Percentiles rank a stretch among this genome's conserved stretches.
phyloP scores from a whole-genome alignment of 805 yeast species.

The Myxozyma monticola region DNA sequence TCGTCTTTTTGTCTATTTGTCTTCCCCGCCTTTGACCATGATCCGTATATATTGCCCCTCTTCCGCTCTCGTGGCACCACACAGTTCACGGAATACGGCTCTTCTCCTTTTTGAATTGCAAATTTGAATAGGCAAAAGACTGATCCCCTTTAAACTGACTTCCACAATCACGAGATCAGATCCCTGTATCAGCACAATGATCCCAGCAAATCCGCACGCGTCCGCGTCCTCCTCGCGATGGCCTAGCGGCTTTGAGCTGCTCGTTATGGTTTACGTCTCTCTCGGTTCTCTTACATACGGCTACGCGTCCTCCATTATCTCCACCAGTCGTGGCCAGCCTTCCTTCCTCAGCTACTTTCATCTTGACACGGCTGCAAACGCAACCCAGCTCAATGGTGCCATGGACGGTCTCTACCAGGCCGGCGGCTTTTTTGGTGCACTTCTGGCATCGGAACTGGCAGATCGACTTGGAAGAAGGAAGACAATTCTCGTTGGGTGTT shows the following conservation, averaged over 20 bases:
- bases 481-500: conserved; percentile 10
- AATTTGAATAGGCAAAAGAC: too few relatives aligned
- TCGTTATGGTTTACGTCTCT: conserved; percentile 14
- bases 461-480: conserved; percentile 14
- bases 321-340: conserved; percentile 20
- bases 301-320: conserved; percentile 12
- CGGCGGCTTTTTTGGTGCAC: conserved; percentile 20
- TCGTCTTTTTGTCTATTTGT: too few relatives aligned
- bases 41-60: too few relatives aligned
- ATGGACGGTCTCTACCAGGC: conserved; percentile 18
- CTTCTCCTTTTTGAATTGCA: too few relatives aligned
- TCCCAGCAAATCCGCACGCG: too few relatives aligned
- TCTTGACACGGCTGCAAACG: conserved; percentile 11
- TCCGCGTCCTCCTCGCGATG: too few relatives aligned
- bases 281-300: conserved; percentile 16
- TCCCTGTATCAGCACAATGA: too few relatives aligned
- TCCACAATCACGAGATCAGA: too few relatives aligned
- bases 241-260: conserved; percentile 11
- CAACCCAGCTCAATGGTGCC: conserved; percentile 18
- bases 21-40: too few relatives aligned
- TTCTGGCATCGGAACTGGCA: conserved; percentile 8
- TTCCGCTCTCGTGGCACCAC: too few relatives aligned
- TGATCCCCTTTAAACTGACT: too few relatives aligned
- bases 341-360: conserved; percentile 10
- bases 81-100: too few relatives aligned